A percentile compares a stretch with the other conserved stretches of the same genome.
These are phyloP conservation scores for Fomitopsis serialis DNA, from an alignment of 768 basidiomycete genomes.

Conservation along the genomic window DNA sequence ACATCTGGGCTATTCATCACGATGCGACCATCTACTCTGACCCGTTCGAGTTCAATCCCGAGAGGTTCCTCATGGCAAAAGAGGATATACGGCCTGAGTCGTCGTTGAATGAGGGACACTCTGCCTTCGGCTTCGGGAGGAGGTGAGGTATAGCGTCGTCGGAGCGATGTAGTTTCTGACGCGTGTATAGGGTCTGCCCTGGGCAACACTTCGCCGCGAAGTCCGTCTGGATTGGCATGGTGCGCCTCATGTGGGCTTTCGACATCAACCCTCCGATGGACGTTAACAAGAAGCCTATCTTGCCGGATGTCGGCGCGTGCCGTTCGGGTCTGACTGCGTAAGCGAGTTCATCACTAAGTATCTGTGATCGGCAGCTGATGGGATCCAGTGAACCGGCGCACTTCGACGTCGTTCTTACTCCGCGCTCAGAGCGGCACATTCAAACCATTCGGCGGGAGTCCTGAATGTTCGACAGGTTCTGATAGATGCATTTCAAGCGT, in stretches of 20 bases:
- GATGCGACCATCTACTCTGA: constrained; percentile 33
- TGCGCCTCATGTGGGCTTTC: not conserved
- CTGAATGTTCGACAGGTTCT: no score
- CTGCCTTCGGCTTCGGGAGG: not conserved
- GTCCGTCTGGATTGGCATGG: not conserved
- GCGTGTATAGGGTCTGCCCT: not conserved
- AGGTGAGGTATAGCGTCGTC: not conserved
- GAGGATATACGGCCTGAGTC: not conserved
- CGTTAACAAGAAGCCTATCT: not conserved
- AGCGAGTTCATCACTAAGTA: no score
- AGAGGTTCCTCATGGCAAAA: constrained; percentile 27
- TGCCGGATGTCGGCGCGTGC: not conserved
- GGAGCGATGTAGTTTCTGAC: no score
- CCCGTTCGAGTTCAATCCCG: constrained; percentile 36
- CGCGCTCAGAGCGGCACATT: no score
- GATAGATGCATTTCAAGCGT: no score
- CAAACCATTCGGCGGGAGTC: no score
- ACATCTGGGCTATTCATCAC: constrained; percentile 44
- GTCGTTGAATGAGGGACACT: not conserved
- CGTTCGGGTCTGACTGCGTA: no score
- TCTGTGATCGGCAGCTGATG: no score
- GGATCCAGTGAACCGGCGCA: no score
- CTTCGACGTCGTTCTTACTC: no score
- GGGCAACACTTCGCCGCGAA: not conserved
- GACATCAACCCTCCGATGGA: not conserved